phyloP scores from a whole-genome alignment of 805 yeast species.

The Tetrapisispora pingtungensis region DNA sequence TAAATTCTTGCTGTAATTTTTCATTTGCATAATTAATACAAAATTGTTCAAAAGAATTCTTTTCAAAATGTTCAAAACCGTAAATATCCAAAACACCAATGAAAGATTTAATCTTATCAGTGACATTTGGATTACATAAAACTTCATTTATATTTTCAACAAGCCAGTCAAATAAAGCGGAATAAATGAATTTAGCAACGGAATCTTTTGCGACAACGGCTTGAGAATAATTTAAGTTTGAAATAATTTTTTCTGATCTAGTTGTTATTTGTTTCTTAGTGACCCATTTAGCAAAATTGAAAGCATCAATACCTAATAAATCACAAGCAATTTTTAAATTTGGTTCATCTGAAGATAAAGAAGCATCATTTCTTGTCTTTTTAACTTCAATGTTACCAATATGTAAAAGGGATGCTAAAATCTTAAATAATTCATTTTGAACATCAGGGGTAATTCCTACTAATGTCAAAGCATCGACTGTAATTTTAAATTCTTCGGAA shows the following conservation, averaged over 20 bases:
- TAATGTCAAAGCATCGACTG: conserved; percentile 64
- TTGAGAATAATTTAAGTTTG: conserved; percentile 72
- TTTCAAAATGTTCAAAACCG: conserved; percentile 93
- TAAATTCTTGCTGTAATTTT: conserved; percentile 93
- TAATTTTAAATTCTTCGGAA: conserved; percentile 61
- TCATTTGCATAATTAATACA: conserved; percentile 96
- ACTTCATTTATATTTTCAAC: conserved; percentile 76
- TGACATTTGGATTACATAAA: conserved; percentile 65
- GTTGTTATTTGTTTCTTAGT: conserved; percentile 86
- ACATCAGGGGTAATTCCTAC: conserved; percentile 59
- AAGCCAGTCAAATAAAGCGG: conserved; percentile 91
- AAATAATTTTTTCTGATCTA: conserved; percentile 83
- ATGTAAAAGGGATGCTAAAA: conserved; percentile 82
- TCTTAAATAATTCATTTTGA: conserved; percentile 61
- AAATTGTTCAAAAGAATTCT: conserved; percentile 92
- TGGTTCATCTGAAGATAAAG: conserved; percentile 77
- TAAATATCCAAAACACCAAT: conserved; percentile 96
- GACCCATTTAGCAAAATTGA: conserved; percentile 76
- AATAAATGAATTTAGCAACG: conserved; percentile 88
- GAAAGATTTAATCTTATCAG: conserved; percentile 51
- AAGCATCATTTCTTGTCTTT: conserved; percentile 77
- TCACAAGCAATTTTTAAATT: conserved; percentile 73
- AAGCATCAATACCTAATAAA: conserved; percentile 69
- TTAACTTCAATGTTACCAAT: conserved; percentile 85
- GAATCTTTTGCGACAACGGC: conserved; percentile 92